These are phyloP conservation scores for Triangularia verruculosa DNA, from an alignment of 2,329 filamentous ascomycete genomes.

Conservation along the genomic window DNA sequence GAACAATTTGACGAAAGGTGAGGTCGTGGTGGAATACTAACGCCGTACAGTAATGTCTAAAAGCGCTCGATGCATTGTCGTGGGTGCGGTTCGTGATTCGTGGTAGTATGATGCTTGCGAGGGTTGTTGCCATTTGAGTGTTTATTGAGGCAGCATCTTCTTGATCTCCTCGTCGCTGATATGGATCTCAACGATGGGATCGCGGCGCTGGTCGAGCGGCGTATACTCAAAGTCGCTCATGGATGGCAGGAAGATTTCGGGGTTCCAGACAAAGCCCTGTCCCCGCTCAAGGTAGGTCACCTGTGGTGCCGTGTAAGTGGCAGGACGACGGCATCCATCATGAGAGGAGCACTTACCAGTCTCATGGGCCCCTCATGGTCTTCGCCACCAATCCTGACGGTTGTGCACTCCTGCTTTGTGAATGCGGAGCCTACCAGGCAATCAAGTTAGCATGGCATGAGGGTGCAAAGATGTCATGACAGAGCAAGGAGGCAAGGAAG, in stretches of 20 bases:
- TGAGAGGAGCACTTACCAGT: conserved; percentile 52
- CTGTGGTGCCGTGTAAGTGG: conserved; percentile 39
- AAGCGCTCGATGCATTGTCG: neutral
- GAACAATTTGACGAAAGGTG: neutral
- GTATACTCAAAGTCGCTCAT: conserved; percentile 73
- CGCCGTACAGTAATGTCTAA: neutral
- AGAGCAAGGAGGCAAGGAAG: no score
- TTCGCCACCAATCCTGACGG: conserved; percentile 69
- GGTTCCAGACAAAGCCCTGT: conserved; percentile 82
- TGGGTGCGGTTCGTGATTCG: neutral
- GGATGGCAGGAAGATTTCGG: conserved; percentile 78
- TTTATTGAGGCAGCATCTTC: conserved; percentile 63
- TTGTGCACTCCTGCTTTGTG: conserved; percentile 72
- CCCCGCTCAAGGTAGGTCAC: conserved; percentile 77
- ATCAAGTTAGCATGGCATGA: conserved; percentile 29
- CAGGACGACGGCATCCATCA: neutral
- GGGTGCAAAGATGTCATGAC: neutral
- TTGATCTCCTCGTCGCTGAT: conserved; percentile 74
- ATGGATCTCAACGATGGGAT: conserved; percentile 74
- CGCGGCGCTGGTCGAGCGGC: conserved; percentile 70
- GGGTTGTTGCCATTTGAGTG: neutral
- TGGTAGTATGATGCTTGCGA: conserved; percentile 2
- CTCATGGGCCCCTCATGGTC: conserved; percentile 65
- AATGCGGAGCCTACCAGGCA: conserved; percentile 61
- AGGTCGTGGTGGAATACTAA: neutral